phyloP scores from a whole-genome alignment of 2,329 filamentous ascomycete species.

The Ophiostoma sp. region DNA sequence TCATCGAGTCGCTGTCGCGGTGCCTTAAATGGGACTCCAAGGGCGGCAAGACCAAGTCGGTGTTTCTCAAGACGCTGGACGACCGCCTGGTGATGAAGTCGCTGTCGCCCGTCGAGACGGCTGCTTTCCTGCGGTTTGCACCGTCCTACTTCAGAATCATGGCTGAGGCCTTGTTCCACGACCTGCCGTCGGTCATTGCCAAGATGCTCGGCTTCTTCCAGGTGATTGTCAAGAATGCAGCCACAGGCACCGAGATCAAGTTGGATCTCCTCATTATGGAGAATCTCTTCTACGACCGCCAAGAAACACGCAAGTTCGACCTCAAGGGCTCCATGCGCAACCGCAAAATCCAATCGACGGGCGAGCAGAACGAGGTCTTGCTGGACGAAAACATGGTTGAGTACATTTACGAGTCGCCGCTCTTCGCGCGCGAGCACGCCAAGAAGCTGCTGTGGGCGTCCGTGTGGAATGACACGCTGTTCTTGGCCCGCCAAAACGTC shows the following conservation, averaged over 20 bases:
- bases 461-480: constrained; percentile 97
- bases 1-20: constrained; percentile 90
- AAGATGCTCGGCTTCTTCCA: constrained; percentile 99
- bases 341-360: constrained; percentile 92
- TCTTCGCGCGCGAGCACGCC: constrained; percentile 93
- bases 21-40: constrained; percentile 98
- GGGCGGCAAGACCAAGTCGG: constrained; percentile 94
- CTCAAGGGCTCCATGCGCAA: constrained; percentile 98
- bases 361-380: constrained; percentile 92
- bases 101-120: constrained; percentile 85
- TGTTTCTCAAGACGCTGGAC: constrained; percentile 95
- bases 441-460: constrained; percentile 89
- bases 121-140: constrained; percentile 91
- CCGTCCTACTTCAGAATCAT: constrained; percentile 98
- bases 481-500: constrained; percentile 90
- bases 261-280: constrained; percentile 95
- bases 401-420: constrained; percentile 94
- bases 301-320: constrained; percentile 87
- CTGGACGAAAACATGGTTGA: constrained; percentile 99
- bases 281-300: constrained; percentile 95
- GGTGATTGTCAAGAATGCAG: constrained; percentile 92
- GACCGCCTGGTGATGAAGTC: constrained; percentile 93
- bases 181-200: constrained; percentile 91
- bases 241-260: constrained; percentile 89
- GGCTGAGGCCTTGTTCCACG: constrained; percentile 93